phyloP scores from a whole-genome alignment of 2,329 filamentous ascomycete species.

The Colletotrichum sp. region DNA sequence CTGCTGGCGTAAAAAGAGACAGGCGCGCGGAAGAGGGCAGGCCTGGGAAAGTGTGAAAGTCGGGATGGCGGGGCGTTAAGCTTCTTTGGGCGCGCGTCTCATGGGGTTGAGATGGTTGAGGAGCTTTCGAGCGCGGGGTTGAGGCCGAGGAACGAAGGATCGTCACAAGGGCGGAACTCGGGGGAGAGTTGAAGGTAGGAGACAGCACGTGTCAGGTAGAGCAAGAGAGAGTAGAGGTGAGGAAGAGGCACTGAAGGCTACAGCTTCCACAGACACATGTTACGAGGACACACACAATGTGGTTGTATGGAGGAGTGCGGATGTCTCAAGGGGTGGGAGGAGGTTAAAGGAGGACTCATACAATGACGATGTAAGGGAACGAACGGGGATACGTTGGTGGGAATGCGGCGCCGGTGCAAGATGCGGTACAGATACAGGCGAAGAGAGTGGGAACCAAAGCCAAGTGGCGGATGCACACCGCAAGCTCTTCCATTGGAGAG shows the following conservation, averaged over 20 bases:
- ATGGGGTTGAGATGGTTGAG: slow-evolving; percentile 2
- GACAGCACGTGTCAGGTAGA: neutral
- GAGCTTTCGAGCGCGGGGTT: slow-evolving; percentile 14
- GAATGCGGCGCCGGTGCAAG: neutral
- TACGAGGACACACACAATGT: slow-evolving; percentile 1
- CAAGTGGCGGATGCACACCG: slow-evolving; percentile 10
- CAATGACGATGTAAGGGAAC: slow-evolving; percentile 21
- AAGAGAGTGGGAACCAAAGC: slow-evolving; percentile 5
- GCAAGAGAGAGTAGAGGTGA: neutral
- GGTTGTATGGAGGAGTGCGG: neutral
- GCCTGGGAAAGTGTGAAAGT: neutral
- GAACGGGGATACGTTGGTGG: neutral
- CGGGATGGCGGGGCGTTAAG: slow-evolving; percentile 15
- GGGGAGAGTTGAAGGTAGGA: neutral
- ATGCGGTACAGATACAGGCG: neutral
- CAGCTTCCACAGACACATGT: slow-evolving; percentile 14
- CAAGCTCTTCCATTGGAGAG: slow-evolving; percentile 7
- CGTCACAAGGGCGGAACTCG: slow-evolving; percentile 12
- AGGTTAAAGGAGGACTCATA: neutral
- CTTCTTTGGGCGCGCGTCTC: slow-evolving; percentile 16
- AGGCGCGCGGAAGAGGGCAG: slow-evolving; percentile 6
- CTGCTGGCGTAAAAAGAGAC: slow-evolving; percentile 4
- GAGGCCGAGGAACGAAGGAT: slow-evolving; percentile 5
- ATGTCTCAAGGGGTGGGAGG: slow-evolving; percentile 11
- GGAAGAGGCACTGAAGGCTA: neutral